phyloP scores from a whole-genome alignment of 2,329 filamentous ascomycete genomes.

The Cladosporium cucumerinum region DNA sequence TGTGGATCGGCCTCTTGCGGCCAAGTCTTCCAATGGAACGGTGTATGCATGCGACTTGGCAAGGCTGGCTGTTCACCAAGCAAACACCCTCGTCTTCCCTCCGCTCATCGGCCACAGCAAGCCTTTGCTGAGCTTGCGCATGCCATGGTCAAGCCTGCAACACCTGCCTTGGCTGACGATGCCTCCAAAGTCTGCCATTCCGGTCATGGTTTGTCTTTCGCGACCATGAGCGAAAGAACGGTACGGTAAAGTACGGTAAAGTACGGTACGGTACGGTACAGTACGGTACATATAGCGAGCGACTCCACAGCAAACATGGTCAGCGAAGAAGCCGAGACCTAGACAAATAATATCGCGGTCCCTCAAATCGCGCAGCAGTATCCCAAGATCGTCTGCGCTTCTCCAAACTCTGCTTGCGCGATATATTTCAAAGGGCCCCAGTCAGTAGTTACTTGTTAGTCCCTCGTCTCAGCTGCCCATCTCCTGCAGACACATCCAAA shows the following conservation, averaged over 20 bases:
- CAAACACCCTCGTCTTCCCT: too few species aligned
- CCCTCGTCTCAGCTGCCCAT: background rate
- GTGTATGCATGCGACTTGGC: constrained; percentile 4
- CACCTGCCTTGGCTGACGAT: background rate
- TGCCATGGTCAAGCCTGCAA: background rate
- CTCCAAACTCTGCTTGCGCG: background rate
- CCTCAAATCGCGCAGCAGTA: background rate
- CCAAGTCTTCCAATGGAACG: background rate
- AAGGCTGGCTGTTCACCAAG: constrained; percentile 7
- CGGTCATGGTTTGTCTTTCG: background rate
- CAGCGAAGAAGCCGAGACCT: background rate
- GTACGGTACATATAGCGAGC: background rate
- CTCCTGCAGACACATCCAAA: background rate
- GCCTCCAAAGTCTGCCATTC: background rate
- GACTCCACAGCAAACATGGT: background rate
- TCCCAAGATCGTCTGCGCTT: background rate
- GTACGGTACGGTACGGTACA: too few species aligned
- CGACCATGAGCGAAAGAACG: background rate
- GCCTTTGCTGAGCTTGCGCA: constrained; percentile 2
- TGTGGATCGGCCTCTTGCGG: constrained; percentile 2
- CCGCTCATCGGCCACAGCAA: background rate
- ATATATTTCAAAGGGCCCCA: background rate
- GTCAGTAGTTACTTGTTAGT: background rate
- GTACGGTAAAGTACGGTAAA: too few species aligned
- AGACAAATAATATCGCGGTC: background rate